Evolutionary conservation across 2,329 filamentous ascomycete species (phyloP).

Genomic region (Clonostachys chloroleuca): DNA sequence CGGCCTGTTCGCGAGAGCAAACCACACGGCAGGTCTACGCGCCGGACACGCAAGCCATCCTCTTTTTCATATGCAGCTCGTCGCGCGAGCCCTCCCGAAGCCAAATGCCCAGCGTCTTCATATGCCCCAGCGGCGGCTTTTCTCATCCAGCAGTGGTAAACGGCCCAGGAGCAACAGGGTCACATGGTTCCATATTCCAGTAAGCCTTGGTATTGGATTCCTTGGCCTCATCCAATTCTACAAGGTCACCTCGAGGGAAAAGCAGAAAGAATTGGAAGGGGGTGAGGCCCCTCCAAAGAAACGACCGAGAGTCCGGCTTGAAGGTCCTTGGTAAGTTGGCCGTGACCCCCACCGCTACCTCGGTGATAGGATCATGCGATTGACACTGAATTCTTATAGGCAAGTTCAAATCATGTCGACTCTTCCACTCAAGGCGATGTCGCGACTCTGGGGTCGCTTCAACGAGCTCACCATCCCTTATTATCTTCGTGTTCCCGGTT

Average conservation of each 20-base stretch:
- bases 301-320: conserved; percentile 65
- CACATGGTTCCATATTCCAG: conserved; percentile 87
- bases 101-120: not conserved
- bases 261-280: conserved; percentile 41
- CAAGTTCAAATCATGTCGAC: conserved; percentile 93
- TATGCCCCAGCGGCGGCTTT: not conserved
- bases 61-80: not conserved
- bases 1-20: conserved; percentile 19
- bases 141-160: conserved; percentile 26
- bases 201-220: conserved; percentile 80
- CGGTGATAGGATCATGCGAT: conserved; percentile 2
- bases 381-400: conserved; percentile 30
- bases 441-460: conserved; percentile 83
- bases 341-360: too few relatives aligned
- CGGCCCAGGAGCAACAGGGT: conserved; percentile 51
- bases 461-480: conserved; percentile 88
- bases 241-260: conserved; percentile 58
- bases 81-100: not conserved
- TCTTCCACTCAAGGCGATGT: conserved; percentile 84
- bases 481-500: conserved; percentile 81
- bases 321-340: conserved; percentile 69
- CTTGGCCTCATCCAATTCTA: conserved; percentile 82
- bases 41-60: conserved; percentile 6
- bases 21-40: conserved; percentile 14
- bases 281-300: conserved; percentile 33